Evolutionary conservation across 2,329 filamentous ascomycete genomes (phyloP), one percentile per base, ranked within the genome.

Genomic region (Cercospora sp.): DNA sequence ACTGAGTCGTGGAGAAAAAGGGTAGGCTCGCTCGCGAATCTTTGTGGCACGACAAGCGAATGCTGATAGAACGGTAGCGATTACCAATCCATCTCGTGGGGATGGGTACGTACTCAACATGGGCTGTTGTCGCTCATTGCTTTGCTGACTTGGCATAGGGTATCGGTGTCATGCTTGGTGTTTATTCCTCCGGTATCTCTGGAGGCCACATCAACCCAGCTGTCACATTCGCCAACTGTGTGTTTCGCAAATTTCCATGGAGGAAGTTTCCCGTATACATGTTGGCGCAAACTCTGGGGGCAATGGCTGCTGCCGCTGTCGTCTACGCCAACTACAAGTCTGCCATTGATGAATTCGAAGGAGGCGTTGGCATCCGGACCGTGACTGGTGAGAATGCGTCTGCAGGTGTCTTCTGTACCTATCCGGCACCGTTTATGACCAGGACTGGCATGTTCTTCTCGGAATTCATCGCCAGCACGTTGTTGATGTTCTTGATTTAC

Each of bases 401-500:
- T 0, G 90, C 88, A 0, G 89, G 87, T 2, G 87, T 93, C 71
- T 92, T 92, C 77, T 90, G 87, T 82, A 92, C 90, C 0, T 92
- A 92, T 73, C 90, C 90, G 0, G 86, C 88, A 45, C 74, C 80
- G 0, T 90, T 92, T 78, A 84, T 92, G 82, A 89, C 87, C 2
- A 87, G 85, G 60, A 86, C 87, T 0, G 87, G 85, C 59, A 87
- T 90, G 79, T 90, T 91, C 79, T 91, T 92, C 75, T 89, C 87
- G 20, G 90, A 93, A 73, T 89, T 92, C 71, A 82, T 92, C 60
- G 88, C 89, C 16, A 89, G 85, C 67, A 80, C 88, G 0, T 83
- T 92, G 33, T 80, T 92, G 26, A 90, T 91, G 85, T 90, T 92
- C 74, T 82, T 88, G 68, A 90, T 93, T 59, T 91, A 90, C 74